Evolutionary conservation across 768 basidiomycete genomes (phyloP).

Genomic region (Pleurotus tuber-regium): DNA sequence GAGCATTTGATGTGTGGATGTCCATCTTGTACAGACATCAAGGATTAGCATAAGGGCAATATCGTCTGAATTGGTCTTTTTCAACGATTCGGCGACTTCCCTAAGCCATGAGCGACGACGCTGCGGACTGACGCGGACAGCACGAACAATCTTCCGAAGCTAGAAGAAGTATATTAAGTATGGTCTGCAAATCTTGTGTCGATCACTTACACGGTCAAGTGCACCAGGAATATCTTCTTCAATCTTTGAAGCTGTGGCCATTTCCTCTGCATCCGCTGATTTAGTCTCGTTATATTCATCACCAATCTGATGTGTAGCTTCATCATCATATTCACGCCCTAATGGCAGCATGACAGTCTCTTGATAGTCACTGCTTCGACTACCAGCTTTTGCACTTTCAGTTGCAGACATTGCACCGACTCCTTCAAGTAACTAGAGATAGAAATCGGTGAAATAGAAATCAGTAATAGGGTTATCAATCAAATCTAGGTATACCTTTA

Average conservation of each 20-base stretch:
- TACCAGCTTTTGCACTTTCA: neutral
- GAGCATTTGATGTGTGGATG: conserved; percentile 33
- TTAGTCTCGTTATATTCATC: too few relatives aligned
- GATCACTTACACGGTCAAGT: conserved; percentile 4
- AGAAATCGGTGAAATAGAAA: neutral
- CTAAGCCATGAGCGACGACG: conserved; percentile 15
- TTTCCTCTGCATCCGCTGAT: too few relatives aligned
- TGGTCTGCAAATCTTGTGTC: neutral
- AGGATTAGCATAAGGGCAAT: conserved; percentile 25
- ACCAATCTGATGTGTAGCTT: too few relatives aligned
- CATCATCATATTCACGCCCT: neutral
- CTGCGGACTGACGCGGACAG: conserved; percentile 20
- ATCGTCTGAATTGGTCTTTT: neutral
- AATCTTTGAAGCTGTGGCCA: neutral
- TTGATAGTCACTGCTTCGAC: conserved; percentile 8
- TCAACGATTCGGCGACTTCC: conserved; percentile 7
- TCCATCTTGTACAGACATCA: conserved; percentile 30
- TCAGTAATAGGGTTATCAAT: neutral
- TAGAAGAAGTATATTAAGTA: neutral
- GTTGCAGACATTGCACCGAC: conserved; percentile 10
- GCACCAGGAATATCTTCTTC: neutral
- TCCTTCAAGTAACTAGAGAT: conserved; percentile 14
- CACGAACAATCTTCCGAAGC: conserved; percentile 22
- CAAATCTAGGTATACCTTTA: conserved; percentile 20
- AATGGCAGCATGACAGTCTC: conserved; percentile 6